Evolutionary conservation across 2,329 filamentous ascomycete species (phyloP).

Genomic region (Cadophora malorum): DNA sequence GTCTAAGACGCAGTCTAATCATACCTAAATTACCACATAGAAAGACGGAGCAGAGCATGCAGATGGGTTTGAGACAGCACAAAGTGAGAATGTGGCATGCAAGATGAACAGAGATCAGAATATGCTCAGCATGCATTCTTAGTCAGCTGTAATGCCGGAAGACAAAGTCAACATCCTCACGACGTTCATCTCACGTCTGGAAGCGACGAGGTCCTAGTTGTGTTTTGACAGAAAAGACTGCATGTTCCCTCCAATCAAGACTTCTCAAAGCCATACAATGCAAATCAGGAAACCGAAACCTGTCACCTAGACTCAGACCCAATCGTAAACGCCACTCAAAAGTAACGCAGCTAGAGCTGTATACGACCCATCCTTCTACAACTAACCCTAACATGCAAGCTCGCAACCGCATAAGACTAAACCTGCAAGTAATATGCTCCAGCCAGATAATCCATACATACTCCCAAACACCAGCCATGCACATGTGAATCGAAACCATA

Average conservation of each 20-base stretch:
- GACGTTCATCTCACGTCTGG: too few species aligned
- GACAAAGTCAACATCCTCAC: too few species aligned
- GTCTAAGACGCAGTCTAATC: too few species aligned
- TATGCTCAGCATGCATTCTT: too few species aligned
- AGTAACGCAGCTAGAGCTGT: not conserved
- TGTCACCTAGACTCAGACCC: not conserved
- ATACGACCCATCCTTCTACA: not conserved
- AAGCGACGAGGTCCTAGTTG: too few species aligned
- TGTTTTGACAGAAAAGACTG: too few species aligned
- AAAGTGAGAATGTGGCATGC: too few species aligned
- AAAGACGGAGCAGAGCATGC: too few species aligned
- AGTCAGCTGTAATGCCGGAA: too few species aligned
- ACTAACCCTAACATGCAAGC: not conserved
- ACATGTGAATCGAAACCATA: not conserved
- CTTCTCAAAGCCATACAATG: not conserved
- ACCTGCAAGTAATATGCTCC: not conserved
- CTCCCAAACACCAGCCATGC: not conserved
- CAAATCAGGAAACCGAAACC: not conserved
- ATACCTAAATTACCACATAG: too few species aligned
- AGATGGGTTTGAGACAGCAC: too few species aligned
- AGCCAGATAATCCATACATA: slow-evolving; percentile 6
- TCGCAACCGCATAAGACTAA: not conserved
- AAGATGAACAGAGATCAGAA: too few species aligned
- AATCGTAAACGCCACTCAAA: not conserved
- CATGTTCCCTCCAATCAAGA: not conserved